Evolutionary conservation across 345 rosid genomes (phyloP).

Genomic region (Atalantia buxifolia): DNA sequence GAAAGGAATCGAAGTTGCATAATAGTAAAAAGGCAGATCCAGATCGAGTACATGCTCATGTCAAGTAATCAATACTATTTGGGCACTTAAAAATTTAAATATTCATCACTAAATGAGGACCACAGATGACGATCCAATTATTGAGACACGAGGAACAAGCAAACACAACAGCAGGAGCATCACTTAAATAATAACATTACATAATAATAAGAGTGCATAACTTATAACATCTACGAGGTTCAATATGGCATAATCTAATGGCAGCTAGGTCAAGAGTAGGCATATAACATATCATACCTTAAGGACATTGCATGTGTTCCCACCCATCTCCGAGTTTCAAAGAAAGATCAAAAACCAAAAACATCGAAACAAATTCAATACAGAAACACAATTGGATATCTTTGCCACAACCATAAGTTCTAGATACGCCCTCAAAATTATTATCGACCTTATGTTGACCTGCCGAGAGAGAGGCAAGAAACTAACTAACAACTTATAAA

Average conservation of each 20-base stretch:
- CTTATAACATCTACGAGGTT: neutral
- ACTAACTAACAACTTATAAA: neutral
- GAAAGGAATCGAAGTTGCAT: neutral
- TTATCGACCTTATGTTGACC: constrained; percentile 9
- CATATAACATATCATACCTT: constrained; percentile 6
- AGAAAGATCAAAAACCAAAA: neutral
- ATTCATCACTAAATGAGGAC: neutral
- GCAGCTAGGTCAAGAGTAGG: constrained; percentile 9
- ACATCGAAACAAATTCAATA: neutral
- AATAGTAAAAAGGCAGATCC: neutral
- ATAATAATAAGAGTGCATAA: constrained; percentile 1
- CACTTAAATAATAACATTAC: neutral
- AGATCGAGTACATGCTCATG: neutral
- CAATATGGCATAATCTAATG: constrained; percentile 9
- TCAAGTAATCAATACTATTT: neutral
- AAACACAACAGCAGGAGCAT: neutral
- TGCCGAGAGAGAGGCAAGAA: constrained; percentile 2
- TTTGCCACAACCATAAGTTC: neutral
- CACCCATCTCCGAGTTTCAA: neutral
- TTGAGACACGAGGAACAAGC: neutral
- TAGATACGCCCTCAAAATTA: neutral
- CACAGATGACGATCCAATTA: neutral
- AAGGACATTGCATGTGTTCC: neutral
- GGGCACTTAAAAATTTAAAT: neutral
- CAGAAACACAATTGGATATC: neutral